A percentile compares a stretch with the other conserved stretches of the same genome.
phyloP scores from a whole-genome alignment of 129 eudicot species.

The Logfia minima region DNA sequence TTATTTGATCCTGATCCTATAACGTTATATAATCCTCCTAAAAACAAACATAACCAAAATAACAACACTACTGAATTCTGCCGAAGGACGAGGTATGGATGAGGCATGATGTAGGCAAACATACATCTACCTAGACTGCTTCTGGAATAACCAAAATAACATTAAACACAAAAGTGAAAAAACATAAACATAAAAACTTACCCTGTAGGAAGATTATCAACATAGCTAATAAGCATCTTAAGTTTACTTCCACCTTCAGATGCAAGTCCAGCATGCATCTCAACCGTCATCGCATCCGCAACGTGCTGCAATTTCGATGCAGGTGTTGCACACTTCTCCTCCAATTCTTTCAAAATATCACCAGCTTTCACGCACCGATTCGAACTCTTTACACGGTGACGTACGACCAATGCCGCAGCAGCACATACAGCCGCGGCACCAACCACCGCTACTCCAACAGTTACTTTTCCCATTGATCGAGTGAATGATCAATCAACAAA shows the following conservation, averaged over 20 bases:
- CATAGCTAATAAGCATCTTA: conserved; percentile 86
- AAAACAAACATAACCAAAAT: not conserved
- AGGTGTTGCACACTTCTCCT: conserved; percentile 69
- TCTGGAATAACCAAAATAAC: not conserved
- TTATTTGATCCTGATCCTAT: no score
- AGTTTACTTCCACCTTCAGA: conserved; percentile 80
- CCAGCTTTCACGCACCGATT: conserved; percentile 46
- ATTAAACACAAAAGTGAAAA: not conserved
- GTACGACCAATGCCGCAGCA: conserved; percentile 55
- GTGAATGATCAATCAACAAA: not conserved
- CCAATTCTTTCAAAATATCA: conserved; percentile 61
- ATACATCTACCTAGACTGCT: no score
- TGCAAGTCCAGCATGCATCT: conserved; percentile 91
- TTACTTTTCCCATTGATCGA: conserved; percentile 45
- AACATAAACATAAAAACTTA: conserved; percentile 5
- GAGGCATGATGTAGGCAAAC: no score
- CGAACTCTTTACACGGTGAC: conserved; percentile 43
- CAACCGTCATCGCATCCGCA: conserved; percentile 82
- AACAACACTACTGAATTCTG: not conserved
- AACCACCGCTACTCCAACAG: conserved; percentile 56
- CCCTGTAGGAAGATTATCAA: conserved; percentile 94
- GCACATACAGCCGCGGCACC: conserved; percentile 69
- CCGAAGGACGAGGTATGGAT: no score
- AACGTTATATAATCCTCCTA: no score
- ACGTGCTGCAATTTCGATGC: conserved; percentile 49